Percentiles rank a stretch among this genome's conserved stretches.
Evolutionary conservation across 441 rosid species (phyloP).

Genomic region (Pelargonium citronellum): DNA sequence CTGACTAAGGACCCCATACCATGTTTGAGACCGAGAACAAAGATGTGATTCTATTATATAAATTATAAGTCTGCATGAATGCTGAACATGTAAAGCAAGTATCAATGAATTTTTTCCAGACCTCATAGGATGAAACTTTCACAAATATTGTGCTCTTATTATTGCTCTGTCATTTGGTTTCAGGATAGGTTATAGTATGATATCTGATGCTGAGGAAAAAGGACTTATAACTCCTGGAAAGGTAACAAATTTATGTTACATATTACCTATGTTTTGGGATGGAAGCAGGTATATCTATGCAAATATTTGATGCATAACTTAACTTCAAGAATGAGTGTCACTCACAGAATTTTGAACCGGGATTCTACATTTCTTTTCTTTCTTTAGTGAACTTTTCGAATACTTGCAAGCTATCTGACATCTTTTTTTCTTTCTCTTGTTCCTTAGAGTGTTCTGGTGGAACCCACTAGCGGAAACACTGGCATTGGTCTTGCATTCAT

Average conservation of each 20-base stretch:
- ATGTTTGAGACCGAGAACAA: neutral
- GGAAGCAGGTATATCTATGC: no score
- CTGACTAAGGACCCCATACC: neutral
- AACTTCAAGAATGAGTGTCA: neutral
- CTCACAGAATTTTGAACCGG: slow-evolving; percentile 2
- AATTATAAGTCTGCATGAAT: neutral
- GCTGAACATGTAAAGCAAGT: neutral
- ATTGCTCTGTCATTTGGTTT: slow-evolving; percentile 22
- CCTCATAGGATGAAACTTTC: neutral
- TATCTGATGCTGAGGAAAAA: slow-evolving; percentile 77
- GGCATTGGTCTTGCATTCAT: slow-evolving; percentile 96
- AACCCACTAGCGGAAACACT: slow-evolving; percentile 96
- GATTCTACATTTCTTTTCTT: neutral
- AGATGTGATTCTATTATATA: neutral
- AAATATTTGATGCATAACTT: neutral
- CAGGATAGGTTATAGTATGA: slow-evolving; percentile 98
- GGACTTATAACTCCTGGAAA: slow-evolving; percentile 89
- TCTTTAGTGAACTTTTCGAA: neutral
- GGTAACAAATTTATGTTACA: slow-evolving; percentile 33
- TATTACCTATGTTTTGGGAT: neutral
- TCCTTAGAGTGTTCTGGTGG: slow-evolving; percentile 70
- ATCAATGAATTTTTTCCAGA: neutral
- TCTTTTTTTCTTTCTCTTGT: slow-evolving; percentile 10
- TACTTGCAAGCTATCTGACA: slow-evolving; percentile 1
- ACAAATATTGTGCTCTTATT: neutral